These are phyloP conservation scores for Lachnellula subtilissima DNA, from an alignment of 2,329 filamentous ascomycete species.

Conservation along the genomic window DNA sequence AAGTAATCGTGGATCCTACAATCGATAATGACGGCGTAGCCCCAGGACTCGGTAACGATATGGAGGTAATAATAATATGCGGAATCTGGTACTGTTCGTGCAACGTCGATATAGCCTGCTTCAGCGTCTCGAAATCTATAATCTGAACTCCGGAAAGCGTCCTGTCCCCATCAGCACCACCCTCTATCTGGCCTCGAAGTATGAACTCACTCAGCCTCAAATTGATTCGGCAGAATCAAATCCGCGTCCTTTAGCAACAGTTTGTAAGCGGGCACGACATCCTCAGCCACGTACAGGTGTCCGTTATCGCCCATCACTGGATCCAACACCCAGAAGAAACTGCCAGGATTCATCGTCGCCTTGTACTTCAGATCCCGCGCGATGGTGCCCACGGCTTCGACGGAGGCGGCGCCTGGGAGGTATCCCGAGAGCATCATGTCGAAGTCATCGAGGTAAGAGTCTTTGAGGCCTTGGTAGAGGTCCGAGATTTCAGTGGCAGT, in stretches of 20 bases:
- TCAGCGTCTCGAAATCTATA: slow-evolving; percentile 66
- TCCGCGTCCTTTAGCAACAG: slow-evolving; percentile 74
- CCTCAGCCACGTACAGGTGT: slow-evolving; percentile 81
- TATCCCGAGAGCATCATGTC: slow-evolving; percentile 95
- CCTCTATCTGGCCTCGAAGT: background rate
- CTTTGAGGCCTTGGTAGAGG: slow-evolving; percentile 77
- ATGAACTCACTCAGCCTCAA: slow-evolving; percentile 78
- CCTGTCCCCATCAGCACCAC: slow-evolving; percentile 41
- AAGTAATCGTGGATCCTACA: slow-evolving; percentile 70
- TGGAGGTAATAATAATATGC: slow-evolving; percentile 89
- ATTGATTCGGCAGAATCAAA: slow-evolving; percentile 92
- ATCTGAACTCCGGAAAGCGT: slow-evolving; percentile 83
- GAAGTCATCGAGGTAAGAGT: slow-evolving; percentile 82
- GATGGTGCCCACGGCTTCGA: slow-evolving; percentile 80
- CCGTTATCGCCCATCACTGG: slow-evolving; percentile 98
- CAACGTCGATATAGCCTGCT: slow-evolving; percentile 68
- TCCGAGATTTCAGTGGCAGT: slow-evolving; percentile 78
- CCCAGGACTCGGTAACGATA: slow-evolving; percentile 56
- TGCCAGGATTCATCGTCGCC: slow-evolving; percentile 57
- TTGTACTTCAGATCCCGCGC: slow-evolving; percentile 72
- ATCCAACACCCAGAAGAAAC: slow-evolving; percentile 95
- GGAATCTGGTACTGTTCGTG: slow-evolving; percentile 74
- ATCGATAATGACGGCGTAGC: slow-evolving; percentile 58
- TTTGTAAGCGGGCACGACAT: slow-evolving; percentile 89
- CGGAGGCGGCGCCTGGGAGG: slow-evolving; percentile 78